These are phyloP conservation scores for Neurospora tetraspora DNA, from an alignment of 495 filamentous ascomycete genomes.

Conservation along the genomic window DNA sequence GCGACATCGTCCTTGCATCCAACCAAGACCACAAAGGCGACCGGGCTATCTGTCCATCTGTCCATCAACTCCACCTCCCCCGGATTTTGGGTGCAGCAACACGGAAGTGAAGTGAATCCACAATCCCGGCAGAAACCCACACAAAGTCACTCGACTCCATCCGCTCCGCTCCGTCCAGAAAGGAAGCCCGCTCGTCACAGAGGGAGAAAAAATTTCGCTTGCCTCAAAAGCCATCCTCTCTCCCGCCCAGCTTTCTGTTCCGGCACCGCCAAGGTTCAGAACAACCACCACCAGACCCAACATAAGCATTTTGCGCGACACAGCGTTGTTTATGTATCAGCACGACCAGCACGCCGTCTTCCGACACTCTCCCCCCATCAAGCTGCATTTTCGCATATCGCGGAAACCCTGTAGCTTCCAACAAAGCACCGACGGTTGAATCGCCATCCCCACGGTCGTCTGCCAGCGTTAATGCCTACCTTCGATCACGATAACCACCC, in stretches of 20 bases:
- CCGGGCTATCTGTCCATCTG: background rate
- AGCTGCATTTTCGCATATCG: constrained; percentile 92
- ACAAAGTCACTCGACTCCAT: background rate
- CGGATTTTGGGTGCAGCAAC: background rate
- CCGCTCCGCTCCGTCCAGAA: background rate
- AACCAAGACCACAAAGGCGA: background rate
- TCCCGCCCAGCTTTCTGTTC: background rate
- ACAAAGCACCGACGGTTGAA: constrained; percentile 81
- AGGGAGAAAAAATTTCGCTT: background rate
- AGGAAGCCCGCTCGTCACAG: background rate
- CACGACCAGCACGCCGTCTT: constrained; percentile 43
- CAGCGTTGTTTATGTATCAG: constrained; percentile 50
- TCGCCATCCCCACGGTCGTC: constrained; percentile 15
- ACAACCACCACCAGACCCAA: constrained; percentile 21
- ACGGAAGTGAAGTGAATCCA: background rate
- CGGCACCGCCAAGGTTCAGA: background rate
- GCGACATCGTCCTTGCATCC: background rate
- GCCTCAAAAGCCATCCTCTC: background rate
- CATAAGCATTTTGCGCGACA: constrained; percentile 31
- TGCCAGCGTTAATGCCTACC: constrained; percentile 45
- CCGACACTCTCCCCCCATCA: constrained; percentile 75
- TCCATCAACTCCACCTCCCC: background rate
- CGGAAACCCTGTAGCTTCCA: constrained; percentile 80
- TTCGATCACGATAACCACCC: constrained; percentile 28
- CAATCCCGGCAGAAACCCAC: background rate